Conservation (phyloP, 2,329 filamentous ascomycete genomes). For the Fusarium sp. region DNA sequence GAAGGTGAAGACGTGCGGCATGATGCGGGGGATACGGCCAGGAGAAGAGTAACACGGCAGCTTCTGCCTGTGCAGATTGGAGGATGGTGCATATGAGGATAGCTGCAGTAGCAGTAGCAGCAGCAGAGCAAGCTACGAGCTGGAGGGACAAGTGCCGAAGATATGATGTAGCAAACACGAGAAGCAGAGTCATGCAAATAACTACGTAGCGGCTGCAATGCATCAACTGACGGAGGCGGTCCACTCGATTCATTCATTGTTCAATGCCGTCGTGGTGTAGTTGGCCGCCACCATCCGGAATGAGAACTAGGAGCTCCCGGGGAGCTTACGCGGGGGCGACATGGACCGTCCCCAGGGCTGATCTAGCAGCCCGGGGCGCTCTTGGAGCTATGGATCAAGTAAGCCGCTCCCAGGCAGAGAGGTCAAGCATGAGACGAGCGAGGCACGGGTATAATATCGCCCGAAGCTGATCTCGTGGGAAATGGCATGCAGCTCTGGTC, state of each 20-base stretch:
- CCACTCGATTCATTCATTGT: background rate
- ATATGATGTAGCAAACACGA: background rate
- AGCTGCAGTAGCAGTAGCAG: background rate
- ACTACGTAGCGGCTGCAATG: background rate
- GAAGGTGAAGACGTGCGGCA: background rate
- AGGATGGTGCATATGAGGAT: background rate
- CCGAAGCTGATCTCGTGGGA: background rate
- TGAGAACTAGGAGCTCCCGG: conserved; percentile 2
- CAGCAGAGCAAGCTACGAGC: background rate
- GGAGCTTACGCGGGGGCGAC: conserved; percentile 5
- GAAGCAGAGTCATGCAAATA: background rate
- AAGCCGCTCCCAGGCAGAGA: background rate
- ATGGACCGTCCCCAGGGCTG: background rate
- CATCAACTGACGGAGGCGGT: background rate
- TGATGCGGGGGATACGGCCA: background rate
- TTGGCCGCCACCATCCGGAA: conserved; percentile 12
- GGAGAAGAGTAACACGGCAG: background rate
- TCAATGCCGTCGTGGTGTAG: background rate
- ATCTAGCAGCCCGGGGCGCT: background rate
- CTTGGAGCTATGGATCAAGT: background rate
- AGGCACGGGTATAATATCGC: background rate
- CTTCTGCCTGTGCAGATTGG: background rate
- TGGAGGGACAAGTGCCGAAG: background rate
- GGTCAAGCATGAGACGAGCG: background rate
- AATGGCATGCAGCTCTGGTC: background rate